A percentile compares a stretch with the other conserved stretches of the same genome.
These are phyloP conservation scores for Phytophthora melonis DNA, from an alignment of 352 stramenopile genomes.

Conservation along the genomic window DNA sequence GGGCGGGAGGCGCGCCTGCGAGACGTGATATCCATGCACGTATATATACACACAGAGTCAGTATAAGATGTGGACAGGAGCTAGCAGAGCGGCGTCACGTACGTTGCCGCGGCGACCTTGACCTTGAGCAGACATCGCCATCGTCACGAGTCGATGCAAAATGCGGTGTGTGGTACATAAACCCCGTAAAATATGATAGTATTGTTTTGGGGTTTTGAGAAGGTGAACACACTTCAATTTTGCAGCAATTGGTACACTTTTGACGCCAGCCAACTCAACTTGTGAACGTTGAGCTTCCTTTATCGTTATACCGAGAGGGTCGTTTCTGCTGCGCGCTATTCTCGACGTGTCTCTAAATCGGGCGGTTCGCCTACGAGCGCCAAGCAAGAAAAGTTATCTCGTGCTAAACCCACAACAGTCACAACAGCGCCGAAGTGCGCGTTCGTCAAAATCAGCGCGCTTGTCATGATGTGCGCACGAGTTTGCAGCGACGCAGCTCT, in stretches of 20 bases:
- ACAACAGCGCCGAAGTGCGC: neutral
- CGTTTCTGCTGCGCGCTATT: slow-evolving; percentile 6
- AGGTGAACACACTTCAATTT: neutral
- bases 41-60: neutral
- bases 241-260: neutral
- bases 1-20: slow-evolving; percentile 92
- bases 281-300: no score
- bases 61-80: neutral
- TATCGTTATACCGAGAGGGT: neutral
- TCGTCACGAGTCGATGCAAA: neutral
- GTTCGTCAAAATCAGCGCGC: neutral
- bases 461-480: slow-evolving; percentile 1
- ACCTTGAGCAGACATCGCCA: slow-evolving; percentile 62
- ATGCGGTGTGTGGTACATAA: neutral
- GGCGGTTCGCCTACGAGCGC: neutral
- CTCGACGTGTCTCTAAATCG: neutral
- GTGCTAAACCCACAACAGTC: neutral
- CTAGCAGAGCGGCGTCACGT: slow-evolving; percentile 19
- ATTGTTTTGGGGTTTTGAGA: neutral
- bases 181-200: neutral
- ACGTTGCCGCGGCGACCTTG: slow-evolving; percentile 75
- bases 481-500: slow-evolving; percentile 5
- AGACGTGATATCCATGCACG: neutral
- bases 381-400: neutral
- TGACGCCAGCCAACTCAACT: neutral